Conservation (phyloP, 768 basidiomycete species). For the Lactarius hengduanensis region DNA sequence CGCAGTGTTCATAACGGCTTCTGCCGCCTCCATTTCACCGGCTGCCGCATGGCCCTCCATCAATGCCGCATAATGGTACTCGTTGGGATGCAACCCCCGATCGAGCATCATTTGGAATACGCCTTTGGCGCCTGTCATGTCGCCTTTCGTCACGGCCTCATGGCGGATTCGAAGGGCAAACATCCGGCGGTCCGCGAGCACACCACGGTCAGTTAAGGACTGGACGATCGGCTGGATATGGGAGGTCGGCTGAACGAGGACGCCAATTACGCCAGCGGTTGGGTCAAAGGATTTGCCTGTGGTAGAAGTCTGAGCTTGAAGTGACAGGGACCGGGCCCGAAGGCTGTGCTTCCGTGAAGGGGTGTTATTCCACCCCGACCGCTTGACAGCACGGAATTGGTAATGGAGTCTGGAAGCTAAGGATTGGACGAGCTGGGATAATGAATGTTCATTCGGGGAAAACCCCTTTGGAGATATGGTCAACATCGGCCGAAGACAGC, state of each 20-base stretch:
- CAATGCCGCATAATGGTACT: constrained; percentile 70
- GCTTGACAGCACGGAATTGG: constrained; percentile 35
- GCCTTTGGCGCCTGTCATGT: constrained; percentile 50
- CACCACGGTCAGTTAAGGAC: constrained; percentile 46
- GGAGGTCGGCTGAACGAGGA: constrained; percentile 32
- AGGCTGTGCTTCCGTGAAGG: constrained; percentile 31
- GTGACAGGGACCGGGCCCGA: constrained; percentile 6
- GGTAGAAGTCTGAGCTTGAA: neutral
- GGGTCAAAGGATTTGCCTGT: constrained; percentile 44
- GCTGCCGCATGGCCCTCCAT: constrained; percentile 67
- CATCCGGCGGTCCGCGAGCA: constrained; percentile 57
- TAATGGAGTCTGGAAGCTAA: constrained; percentile 51
- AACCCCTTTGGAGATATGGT: constrained; percentile 47
- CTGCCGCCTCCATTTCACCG: constrained; percentile 60
- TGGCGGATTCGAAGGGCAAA: constrained; percentile 62
- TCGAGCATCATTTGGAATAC: constrained; percentile 59
- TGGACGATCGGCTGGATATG: constrained; percentile 44
- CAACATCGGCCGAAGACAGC: constrained; percentile 46
- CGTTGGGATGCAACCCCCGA: constrained; percentile 68
- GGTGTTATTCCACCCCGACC: constrained; percentile 37
- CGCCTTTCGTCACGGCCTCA: constrained; percentile 52
- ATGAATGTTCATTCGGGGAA: constrained; percentile 45
- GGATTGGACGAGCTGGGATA: constrained; percentile 56
- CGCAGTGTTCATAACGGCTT: constrained; percentile 54
- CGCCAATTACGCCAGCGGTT: constrained; percentile 45